Percentiles rank a stretch among this genome's conserved stretches.
Conservation (phyloP, 2,329 filamentous ascomycete species). For the Trichophyton mentagrophytes region DNA sequence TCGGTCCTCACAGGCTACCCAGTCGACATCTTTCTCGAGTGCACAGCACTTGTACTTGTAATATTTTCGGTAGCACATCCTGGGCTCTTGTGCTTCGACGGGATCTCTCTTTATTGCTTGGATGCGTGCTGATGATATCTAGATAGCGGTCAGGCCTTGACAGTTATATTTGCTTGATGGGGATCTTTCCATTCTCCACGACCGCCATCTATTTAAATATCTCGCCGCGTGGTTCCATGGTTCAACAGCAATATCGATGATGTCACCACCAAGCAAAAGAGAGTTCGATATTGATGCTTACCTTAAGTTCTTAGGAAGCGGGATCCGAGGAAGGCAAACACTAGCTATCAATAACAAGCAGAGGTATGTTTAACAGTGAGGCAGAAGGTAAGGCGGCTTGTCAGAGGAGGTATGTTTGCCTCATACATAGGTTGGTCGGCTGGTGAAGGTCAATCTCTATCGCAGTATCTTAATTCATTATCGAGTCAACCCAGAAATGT, state of each 20-base stretch:
- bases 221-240: background rate
- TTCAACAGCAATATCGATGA: background rate
- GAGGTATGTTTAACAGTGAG: background rate
- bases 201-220: background rate
- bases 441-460: background rate
- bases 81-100: background rate
- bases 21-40: conserved; percentile 1
- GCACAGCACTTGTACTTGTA: conserved; percentile 3
- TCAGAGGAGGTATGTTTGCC: background rate
- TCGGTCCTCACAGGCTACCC: background rate
- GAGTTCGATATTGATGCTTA: background rate
- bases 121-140: background rate
- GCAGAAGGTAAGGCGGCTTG: background rate
- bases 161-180: background rate
- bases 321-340: background rate
- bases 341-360: background rate
- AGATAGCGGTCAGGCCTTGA: background rate
- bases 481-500: background rate
- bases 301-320: background rate
- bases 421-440: background rate
- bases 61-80: conserved; percentile 5
- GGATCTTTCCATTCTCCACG: background rate
- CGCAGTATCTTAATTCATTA: background rate
- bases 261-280: background rate
- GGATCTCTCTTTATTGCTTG: background rate